Evolutionary conservation across 257 asterid species (phyloP), one percentile per base, ranked within the genome.

Genomic region (Plantago elongata): DNA sequence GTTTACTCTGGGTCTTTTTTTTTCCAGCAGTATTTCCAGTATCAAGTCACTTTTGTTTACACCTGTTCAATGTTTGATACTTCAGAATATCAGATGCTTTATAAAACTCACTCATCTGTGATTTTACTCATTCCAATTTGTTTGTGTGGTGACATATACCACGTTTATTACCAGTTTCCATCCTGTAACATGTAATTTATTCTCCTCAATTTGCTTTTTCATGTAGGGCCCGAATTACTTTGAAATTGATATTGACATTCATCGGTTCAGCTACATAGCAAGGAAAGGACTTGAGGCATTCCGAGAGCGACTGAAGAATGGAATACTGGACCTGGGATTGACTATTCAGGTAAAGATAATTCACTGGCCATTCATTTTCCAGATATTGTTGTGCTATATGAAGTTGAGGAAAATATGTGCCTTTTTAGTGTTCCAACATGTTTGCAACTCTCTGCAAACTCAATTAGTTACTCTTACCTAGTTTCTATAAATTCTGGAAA

Each of bases 211-310:
- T 30, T 60, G 57, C 49, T 50, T 47, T 29, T 57, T 11, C 12
- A 9, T 54, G 9, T 73, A 87, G 94, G 95, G 94, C 2, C 62
- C 76, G 0, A 81, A 81, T 66, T 87, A 87, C 78, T 76, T 84
- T 9, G 95, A 87, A 69, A 69, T 83, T 49, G 95, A 87, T 62
- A 82, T 87, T 14, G 95, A 84, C 78, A 83, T 87, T 71, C 95
- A 87, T 76, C 95, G 94, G 27, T 87, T 87, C 77, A 87, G 91
- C 77, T 84, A 77, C 85, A 81, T 87, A 60, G 95, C 95, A 38
- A 77, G 95, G 72, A 87, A 79, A 74, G 95, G 95, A 22, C 84
- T 87, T 7, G 95, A 84, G 66, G 86, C 94, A 43, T 87, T 87
- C 73, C 72, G 91, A 9, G 94, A 83, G 69, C 88, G 94, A 22